Conservation (phyloP, 495 filamentous ascomycete species). For the Bryoglossum gracile region DNA sequence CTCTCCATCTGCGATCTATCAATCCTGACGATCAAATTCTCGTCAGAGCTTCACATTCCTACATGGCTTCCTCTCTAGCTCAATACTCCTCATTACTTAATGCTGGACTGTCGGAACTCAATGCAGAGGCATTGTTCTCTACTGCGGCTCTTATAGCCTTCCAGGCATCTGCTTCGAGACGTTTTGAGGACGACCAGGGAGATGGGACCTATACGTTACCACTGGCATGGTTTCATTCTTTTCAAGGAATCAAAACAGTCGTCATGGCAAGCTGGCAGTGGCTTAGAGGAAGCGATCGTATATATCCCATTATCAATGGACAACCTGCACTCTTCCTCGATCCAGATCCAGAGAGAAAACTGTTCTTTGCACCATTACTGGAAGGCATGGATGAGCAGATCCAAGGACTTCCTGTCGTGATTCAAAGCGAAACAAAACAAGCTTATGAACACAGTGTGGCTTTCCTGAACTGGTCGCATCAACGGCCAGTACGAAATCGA, state of each 20-base stretch:
- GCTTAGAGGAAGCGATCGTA: slow-evolving; percentile 40
- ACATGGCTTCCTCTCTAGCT: slow-evolving; percentile 48
- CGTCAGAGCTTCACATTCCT: slow-evolving; percentile 46
- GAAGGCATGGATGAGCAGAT: slow-evolving; percentile 44
- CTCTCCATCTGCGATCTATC: slow-evolving; percentile 44
- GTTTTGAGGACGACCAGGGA: slow-evolving; percentile 40
- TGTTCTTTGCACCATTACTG: slow-evolving; percentile 46
- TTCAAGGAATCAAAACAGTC: slow-evolving; percentile 49
- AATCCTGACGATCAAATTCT: slow-evolving; percentile 43
- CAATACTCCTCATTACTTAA: slow-evolving; percentile 45
- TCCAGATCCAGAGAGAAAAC: slow-evolving; percentile 28
- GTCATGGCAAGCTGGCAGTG: slow-evolving; percentile 34
- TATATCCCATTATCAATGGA: slow-evolving; percentile 47
- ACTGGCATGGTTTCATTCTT: slow-evolving; percentile 50
- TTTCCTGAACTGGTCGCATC: slow-evolving; percentile 50
- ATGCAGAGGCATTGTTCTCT: slow-evolving; percentile 48
- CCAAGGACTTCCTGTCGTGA: slow-evolving; percentile 14
- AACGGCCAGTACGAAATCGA: slow-evolving; percentile 42
- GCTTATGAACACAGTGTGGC: slow-evolving; percentile 49
- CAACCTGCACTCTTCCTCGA: slow-evolving; percentile 45
- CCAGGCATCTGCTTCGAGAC: slow-evolving; percentile 47
- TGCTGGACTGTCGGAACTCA: slow-evolving; percentile 40
- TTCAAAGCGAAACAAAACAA: slow-evolving; percentile 33
- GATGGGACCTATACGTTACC: slow-evolving; percentile 38
- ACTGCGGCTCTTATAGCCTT: slow-evolving; percentile 50